phyloP scores from a whole-genome alignment of 257 asterid genomes.

The Penstemon barbatus region DNA sequence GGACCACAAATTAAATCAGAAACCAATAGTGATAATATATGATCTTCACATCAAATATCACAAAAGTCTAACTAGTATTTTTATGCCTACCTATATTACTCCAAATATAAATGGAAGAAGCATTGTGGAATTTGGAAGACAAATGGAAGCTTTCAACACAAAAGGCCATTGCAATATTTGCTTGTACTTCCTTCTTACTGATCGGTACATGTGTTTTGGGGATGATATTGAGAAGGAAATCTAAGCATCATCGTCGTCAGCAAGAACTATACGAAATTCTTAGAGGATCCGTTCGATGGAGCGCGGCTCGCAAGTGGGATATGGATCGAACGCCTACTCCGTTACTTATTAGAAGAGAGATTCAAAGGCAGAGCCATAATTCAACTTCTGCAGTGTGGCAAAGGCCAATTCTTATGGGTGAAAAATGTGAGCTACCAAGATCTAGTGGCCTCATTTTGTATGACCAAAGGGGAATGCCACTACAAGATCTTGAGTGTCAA shows the following conservation, averaged over 20 bases:
- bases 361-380: conserved; percentile 53
- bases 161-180: conserved; percentile 46
- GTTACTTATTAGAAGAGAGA: conserved; percentile 37
- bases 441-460: conserved; percentile 78
- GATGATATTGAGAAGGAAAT: conserved; percentile 25
- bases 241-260: conserved; percentile 23
- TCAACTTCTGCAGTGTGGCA: conserved; percentile 73
- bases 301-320: conserved; percentile 46
- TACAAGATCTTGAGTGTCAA: conserved; percentile 32
- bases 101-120: conserved; percentile 40
- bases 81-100: not conserved
- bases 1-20: conserved; percentile 22
- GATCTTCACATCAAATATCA: conserved; percentile 26
- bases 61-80: not conserved
- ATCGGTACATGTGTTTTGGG: conserved; percentile 33
- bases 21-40: conserved; percentile 25
- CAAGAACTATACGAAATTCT: conserved; percentile 40
- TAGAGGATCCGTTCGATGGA: conserved; percentile 53
- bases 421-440: conserved; percentile 71
- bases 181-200: conserved; percentile 43
- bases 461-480: conserved; percentile 63
- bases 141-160: conserved; percentile 51
- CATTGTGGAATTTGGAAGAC: conserved; percentile 63
- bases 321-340: conserved; percentile 31
- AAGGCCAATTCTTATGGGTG: conserved; percentile 82